phyloP scores from a whole-genome alignment of 2,329 filamentous ascomycete species.

The Ciborinia camelliae region DNA sequence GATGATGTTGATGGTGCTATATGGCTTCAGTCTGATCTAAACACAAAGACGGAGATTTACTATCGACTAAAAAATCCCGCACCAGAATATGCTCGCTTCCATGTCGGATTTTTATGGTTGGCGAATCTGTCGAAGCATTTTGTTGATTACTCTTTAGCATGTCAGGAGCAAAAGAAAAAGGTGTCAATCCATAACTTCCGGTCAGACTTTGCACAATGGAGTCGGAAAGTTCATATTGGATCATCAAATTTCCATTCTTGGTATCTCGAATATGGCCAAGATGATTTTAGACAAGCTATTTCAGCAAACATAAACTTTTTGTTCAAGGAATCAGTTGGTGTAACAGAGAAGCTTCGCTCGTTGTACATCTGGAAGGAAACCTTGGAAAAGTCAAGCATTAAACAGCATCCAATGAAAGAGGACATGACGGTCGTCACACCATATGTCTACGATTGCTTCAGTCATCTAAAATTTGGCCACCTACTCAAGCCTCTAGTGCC shows the following conservation, averaged over 20 bases:
- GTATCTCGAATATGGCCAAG: constrained; percentile 48
- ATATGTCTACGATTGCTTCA: constrained; percentile 63
- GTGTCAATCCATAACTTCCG: constrained; percentile 58
- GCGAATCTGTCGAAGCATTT: constrained; percentile 68
- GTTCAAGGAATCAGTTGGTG: constrained; percentile 57
- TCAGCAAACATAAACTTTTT: constrained; percentile 60
- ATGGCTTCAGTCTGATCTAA: constrained; percentile 59
- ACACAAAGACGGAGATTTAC: constrained; percentile 50
- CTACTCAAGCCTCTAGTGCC: constrained; percentile 45
- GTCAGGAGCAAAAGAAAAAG: constrained; percentile 22
- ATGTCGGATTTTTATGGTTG: constrained; percentile 65
- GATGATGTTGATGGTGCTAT: constrained; percentile 52
- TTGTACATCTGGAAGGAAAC: constrained; percentile 42
- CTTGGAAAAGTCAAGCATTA: constrained; percentile 35
- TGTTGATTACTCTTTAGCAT: constrained; percentile 53
- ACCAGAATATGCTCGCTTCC: constrained; percentile 59
- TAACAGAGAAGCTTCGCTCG: constrained; percentile 29
- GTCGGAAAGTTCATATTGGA: constrained; percentile 44
- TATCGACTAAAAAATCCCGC: constrained; percentile 59
- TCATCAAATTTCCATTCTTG: constrained; percentile 50
- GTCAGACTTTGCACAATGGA: constrained; percentile 55
- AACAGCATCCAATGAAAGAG: constrained; percentile 30
- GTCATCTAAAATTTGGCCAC: constrained; percentile 56
- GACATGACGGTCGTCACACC: constrained; percentile 64
- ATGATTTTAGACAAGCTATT: constrained; percentile 63